Conservation (phyloP, 805 yeast genomes). For the Candida sithepensis region DNA sequence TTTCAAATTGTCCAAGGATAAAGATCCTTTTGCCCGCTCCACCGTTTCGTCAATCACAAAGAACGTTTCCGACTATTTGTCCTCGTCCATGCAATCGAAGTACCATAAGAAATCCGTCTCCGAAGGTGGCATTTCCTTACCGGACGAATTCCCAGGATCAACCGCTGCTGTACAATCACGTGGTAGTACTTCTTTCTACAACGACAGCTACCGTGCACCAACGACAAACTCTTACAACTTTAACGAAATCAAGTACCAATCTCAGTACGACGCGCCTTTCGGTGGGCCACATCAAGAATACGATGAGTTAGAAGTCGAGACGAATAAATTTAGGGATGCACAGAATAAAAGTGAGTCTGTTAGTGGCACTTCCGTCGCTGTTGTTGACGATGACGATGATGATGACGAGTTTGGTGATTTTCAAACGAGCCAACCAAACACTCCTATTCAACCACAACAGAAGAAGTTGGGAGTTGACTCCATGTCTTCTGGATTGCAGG, state of each 20-base stretch:
- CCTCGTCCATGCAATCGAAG: neutral
- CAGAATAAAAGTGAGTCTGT: neutral
- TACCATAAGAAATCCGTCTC: conserved; percentile 6
- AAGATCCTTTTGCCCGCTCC: conserved; percentile 20
- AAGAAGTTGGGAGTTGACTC: neutral
- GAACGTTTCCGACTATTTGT: conserved; percentile 13
- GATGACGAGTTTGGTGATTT: conserved; percentile 25
- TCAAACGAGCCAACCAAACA: conserved; percentile 6
- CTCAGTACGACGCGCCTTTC: neutral
- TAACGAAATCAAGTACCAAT: neutral
- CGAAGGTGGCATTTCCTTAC: neutral
- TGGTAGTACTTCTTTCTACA: neutral
- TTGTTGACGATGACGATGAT: conserved; percentile 5
- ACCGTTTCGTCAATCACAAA: conserved; percentile 18
- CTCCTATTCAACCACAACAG: neutral
- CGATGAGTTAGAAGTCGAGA: neutral
- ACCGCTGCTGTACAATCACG: no score
- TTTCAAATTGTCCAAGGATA: conserved; percentile 9
- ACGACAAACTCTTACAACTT: neutral
- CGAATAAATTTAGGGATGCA: neutral
- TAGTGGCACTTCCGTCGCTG: neutral
- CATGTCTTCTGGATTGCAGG: neutral
- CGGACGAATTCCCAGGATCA: neutral
- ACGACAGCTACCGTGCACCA: neutral
- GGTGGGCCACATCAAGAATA: neutral